phyloP scores from a whole-genome alignment of 768 basidiomycete species.

The Mycena maculata region DNA sequence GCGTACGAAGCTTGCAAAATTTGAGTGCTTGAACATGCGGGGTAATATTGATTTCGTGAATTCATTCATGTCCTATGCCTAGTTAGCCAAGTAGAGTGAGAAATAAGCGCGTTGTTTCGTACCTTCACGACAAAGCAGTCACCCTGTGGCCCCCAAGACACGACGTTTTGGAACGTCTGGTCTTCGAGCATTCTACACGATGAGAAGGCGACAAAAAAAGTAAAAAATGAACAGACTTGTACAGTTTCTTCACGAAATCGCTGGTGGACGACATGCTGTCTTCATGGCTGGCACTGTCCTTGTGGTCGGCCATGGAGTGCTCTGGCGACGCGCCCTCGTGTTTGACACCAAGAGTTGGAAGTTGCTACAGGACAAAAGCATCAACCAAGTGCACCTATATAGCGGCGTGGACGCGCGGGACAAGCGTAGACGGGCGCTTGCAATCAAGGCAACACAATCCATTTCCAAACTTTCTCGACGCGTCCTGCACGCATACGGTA shows the following conservation, averaged over 20 bases:
- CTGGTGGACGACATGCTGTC: conserved; percentile 89
- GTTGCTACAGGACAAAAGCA: conserved; percentile 27
- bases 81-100: conserved; percentile 10
- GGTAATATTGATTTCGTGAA: conserved; percentile 93
- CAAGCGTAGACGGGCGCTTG: conserved; percentile 10
- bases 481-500: conserved; percentile 18
- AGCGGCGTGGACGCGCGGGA: conserved; percentile 22
- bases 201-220: conserved; percentile 8
- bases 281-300: conserved; percentile 50
- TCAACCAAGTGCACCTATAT: conserved; percentile 17
- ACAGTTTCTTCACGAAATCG: conserved; percentile 95
- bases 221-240: conserved; percentile 69
- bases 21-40: conserved; percentile 94
- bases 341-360: conserved; percentile 32
- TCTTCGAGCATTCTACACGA: conserved; percentile 87
- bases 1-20: conserved; percentile 92
- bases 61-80: conserved; percentile 84
- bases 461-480: conserved; percentile 17
- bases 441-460: conserved; percentile 18
- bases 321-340: conserved; percentile 33
- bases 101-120: conserved; percentile 10
- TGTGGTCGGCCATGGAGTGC: conserved; percentile 28
- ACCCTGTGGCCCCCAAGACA: conserved; percentile 85
- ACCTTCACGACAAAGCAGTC: conserved; percentile 94
- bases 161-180: conserved; percentile 73